Evolutionary conservation across 148 eudicot genomes (phyloP).

Genomic region (Vaccinium corymbosum): DNA sequence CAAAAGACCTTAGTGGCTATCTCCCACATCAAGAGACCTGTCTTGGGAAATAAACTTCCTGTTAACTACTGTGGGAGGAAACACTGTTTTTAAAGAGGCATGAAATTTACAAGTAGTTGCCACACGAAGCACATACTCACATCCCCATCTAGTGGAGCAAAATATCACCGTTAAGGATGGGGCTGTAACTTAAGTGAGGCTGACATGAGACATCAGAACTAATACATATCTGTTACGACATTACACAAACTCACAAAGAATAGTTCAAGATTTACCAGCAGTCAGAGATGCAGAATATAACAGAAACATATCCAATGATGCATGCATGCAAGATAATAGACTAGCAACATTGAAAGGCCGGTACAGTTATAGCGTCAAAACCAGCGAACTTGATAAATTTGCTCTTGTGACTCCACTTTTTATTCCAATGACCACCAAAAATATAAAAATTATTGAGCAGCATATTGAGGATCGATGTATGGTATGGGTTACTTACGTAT

Average conservation of each 20-base stretch:
- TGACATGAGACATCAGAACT: neutral
- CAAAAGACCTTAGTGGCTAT: neutral
- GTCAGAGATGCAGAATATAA: neutral
- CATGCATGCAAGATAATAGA: neutral
- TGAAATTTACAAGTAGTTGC: neutral
- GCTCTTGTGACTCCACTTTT: neutral
- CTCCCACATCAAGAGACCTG: conserved; percentile 1
- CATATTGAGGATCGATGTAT: neutral
- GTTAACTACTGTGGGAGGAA: neutral
- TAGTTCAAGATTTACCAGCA: neutral
- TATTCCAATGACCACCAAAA: neutral
- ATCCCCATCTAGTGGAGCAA: neutral
- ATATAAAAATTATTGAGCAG: neutral
- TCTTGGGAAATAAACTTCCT: neutral
- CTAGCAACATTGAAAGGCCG: neutral
- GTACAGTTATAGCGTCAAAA: neutral
- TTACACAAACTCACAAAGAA: neutral
- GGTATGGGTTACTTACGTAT: conserved; percentile 59
- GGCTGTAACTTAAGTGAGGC: neutral
- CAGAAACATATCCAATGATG: neutral
- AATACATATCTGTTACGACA: neutral
- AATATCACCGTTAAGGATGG: neutral
- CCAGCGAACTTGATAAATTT: neutral
- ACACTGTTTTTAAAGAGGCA: neutral
- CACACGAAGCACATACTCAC: neutral